phyloP scores from a whole-genome alignment of 2,329 filamentous ascomycete species.

The Exophiala xenobiotica region DNA sequence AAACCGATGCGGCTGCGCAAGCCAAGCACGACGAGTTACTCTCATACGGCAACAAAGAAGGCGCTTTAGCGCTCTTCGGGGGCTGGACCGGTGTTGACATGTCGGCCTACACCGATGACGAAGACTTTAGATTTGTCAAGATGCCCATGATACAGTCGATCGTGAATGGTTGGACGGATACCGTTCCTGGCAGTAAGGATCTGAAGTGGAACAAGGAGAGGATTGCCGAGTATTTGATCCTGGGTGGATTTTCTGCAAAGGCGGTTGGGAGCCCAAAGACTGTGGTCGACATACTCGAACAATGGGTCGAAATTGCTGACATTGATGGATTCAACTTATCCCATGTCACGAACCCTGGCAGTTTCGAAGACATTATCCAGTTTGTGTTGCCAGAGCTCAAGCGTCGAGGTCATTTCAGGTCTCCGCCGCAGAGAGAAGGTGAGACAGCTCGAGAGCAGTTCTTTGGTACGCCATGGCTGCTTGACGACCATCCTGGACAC shows the following conservation, averaged over 20 bases:
- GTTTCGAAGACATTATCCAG: constrained; percentile 53
- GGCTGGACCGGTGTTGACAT: constrained; percentile 63
- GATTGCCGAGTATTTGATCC: constrained; percentile 47
- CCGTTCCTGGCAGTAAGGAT: constrained; percentile 38
- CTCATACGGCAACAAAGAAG: constrained; percentile 54
- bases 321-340: constrained; percentile 69
- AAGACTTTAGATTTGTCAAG: constrained; percentile 58
- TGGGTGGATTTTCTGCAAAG: constrained; percentile 52
- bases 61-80: constrained; percentile 56
- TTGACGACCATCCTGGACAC: constrained; percentile 23
- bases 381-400: constrained; percentile 50
- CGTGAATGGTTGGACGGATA: constrained; percentile 27
- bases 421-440: constrained; percentile 11
- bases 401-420: constrained; percentile 41
- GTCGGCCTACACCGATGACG: constrained; percentile 57
- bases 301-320: constrained; percentile 67
- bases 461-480: constrained; percentile 17
- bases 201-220: constrained; percentile 41
- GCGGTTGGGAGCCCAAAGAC: constrained; percentile 58
- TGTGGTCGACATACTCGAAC: constrained; percentile 67
- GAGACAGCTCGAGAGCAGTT: constrained; percentile 29
- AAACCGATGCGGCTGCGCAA: constrained; percentile 54
- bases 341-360: constrained; percentile 52
- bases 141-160: constrained; percentile 51
- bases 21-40: constrained; percentile 54